These are phyloP conservation scores for Sugiyamaella valdiviana DNA, from an alignment of 805 yeast species.

Conservation along the genomic window DNA sequence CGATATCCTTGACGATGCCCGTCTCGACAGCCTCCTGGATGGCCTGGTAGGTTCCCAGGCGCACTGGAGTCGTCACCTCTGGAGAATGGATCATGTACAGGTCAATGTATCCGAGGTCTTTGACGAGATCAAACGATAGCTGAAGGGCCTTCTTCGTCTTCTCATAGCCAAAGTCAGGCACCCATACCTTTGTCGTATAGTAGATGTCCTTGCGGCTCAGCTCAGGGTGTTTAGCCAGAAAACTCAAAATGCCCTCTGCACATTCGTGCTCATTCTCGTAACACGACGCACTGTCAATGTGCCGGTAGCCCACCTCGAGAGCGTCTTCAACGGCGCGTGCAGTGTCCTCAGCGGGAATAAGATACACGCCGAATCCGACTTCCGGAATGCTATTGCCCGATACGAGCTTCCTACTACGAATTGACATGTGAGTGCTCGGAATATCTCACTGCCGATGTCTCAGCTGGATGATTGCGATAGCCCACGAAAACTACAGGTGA, in stretches of 20 bases:
- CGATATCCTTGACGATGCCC: constrained; percentile 49
- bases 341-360: constrained; percentile 37
- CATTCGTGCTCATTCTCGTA: constrained; percentile 61
- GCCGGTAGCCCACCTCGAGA: constrained; percentile 61
- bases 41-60: constrained; percentile 23
- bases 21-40: constrained; percentile 48
- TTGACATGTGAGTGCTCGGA: not conserved
- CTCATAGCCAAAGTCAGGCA: constrained; percentile 56
- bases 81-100: constrained; percentile 60
- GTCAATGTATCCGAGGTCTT: constrained; percentile 56
- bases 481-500: too few relatives aligned
- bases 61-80: constrained; percentile 14
- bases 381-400: constrained; percentile 59
- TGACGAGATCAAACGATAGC: constrained; percentile 46
- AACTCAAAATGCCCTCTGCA: constrained; percentile 51
- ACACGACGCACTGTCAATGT: constrained; percentile 63
- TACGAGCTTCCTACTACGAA: constrained; percentile 31
- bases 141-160: constrained; percentile 53
- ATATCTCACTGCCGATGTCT: not conserved
- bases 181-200: constrained; percentile 71
- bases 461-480: not conserved
- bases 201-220: constrained; percentile 47
- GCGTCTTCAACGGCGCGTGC: constrained; percentile 48
- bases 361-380: constrained; percentile 40
- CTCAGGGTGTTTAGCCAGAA: constrained; percentile 39